Evolutionary conservation across 75 land plant species (phyloP).

Genomic region (Azolla pinnata): DNA sequence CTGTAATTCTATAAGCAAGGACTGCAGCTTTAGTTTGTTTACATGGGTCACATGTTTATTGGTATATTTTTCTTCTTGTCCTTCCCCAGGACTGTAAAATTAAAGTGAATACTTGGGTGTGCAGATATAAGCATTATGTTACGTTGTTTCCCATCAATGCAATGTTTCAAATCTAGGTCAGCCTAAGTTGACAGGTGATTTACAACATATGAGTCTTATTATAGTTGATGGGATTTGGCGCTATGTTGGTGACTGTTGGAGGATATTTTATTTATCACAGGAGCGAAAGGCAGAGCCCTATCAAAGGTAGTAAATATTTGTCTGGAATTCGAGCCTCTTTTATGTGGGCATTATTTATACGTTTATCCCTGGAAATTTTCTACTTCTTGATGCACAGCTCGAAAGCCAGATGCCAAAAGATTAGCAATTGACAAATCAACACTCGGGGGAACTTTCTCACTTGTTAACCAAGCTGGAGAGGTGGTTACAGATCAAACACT

Average conservation of each 20-base stretch:
- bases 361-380: neutral
- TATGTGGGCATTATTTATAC: neutral
- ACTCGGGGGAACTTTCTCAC: constrained; percentile 57
- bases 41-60: too few relatives aligned
- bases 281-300: neutral
- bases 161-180: too few relatives aligned
- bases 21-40: too few relatives aligned
- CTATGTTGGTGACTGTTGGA: neutral
- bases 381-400: neutral
- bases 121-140: too few relatives aligned
- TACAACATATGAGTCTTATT: neutral
- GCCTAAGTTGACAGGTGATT: too few relatives aligned
- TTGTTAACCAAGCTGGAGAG: constrained; percentile 31
- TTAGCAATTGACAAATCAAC: constrained; percentile 19
- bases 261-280: constrained; percentile 2
- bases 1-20: too few relatives aligned
- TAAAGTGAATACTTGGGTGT: too few relatives aligned
- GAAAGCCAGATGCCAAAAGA: neutral
- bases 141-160: too few relatives aligned
- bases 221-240: neutral
- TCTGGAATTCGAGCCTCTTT: neutral
- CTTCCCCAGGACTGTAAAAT: too few relatives aligned
- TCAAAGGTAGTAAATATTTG: neutral
- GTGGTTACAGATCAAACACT: constrained; percentile 38
- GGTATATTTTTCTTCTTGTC: too few relatives aligned